phyloP scores from a whole-genome alignment of 306 rosid genomes.

The Oxytropis ochrocephala region DNA sequence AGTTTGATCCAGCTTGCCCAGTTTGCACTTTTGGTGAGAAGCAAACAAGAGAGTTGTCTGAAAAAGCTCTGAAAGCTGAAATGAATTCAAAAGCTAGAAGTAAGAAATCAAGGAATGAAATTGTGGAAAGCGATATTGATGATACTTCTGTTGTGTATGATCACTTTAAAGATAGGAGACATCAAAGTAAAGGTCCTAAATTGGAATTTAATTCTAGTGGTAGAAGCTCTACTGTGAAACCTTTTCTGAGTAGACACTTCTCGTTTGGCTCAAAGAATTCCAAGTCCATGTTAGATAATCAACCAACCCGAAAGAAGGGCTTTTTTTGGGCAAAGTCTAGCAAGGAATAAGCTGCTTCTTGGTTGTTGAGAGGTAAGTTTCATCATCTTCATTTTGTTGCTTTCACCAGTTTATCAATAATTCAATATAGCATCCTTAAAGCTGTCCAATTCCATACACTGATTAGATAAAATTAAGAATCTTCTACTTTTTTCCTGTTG shows the following conservation, averaged over 20 bases:
- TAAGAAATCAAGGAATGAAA: constrained; percentile 52
- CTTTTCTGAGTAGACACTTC: constrained; percentile 75
- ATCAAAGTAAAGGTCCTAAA: constrained; percentile 41
- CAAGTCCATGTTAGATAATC: constrained; percentile 44
- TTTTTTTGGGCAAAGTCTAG: constrained; percentile 89
- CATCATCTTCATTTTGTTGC: constrained; percentile 13
- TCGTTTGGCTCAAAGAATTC: constrained; percentile 78
- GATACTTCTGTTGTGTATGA: constrained; percentile 44
- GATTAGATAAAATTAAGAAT: neutral
- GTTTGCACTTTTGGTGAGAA: constrained; percentile 80
- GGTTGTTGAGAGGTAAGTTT: constrained; percentile 48
- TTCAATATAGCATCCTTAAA: neutral
- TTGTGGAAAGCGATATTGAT: constrained; percentile 54
- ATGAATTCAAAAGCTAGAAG: constrained; percentile 59
- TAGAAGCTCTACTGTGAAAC: constrained; percentile 56
- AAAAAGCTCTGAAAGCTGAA: constrained; percentile 68
- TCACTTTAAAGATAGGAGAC: constrained; percentile 38
- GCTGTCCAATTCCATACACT: constrained; percentile 1
- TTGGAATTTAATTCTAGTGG: constrained; percentile 59
- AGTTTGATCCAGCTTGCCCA: constrained; percentile 86
- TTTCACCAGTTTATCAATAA: constrained; percentile 3
- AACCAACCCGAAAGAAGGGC: constrained; percentile 62
- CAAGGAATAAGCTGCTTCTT: constrained; percentile 39
- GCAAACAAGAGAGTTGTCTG: constrained; percentile 56
- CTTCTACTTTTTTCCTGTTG: neutral